Evolutionary conservation across 305 asterid species (phyloP).

Genomic region (Salvia sclarea): DNA sequence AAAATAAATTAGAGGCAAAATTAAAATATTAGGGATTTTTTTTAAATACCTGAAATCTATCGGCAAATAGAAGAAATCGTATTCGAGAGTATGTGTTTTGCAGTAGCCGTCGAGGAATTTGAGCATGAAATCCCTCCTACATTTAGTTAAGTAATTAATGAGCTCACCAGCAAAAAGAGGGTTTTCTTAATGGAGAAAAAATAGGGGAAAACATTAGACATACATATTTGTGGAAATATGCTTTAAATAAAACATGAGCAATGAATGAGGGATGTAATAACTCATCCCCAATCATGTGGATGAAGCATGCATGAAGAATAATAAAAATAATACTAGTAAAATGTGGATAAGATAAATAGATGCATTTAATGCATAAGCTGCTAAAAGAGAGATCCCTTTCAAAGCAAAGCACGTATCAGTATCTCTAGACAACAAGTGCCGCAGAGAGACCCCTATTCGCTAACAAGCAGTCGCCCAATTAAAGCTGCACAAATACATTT

Average conservation of each 20-base stretch:
- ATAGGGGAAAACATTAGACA: neutral
- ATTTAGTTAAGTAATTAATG: neutral
- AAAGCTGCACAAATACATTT: no score
- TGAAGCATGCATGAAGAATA: no score
- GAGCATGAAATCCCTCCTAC: constrained; percentile 48
- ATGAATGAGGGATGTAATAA: neutral
- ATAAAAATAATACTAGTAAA: no score
- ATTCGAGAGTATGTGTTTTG: constrained; percentile 36
- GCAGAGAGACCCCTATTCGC: no score
- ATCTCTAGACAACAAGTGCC: no score
- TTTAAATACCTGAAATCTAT: constrained; percentile 45
- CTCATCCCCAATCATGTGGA: no score
- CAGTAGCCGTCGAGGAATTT: constrained; percentile 39
- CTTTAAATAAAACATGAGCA: neutral
- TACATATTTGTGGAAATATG: constrained; percentile 11
- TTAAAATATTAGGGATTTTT: no score
- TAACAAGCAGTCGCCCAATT: no score
- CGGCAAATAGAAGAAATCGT: constrained; percentile 54
- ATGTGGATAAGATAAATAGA: no score
- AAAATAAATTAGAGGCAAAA: neutral
- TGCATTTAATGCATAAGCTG: no score
- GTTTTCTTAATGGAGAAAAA: neutral
- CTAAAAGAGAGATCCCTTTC: no score
- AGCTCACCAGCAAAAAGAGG: neutral
- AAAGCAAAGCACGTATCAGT: no score